These are phyloP conservation scores for Chalaropsis thielavioides DNA, from an alignment of 2,329 filamentous ascomycete species.

Conservation along the genomic window DNA sequence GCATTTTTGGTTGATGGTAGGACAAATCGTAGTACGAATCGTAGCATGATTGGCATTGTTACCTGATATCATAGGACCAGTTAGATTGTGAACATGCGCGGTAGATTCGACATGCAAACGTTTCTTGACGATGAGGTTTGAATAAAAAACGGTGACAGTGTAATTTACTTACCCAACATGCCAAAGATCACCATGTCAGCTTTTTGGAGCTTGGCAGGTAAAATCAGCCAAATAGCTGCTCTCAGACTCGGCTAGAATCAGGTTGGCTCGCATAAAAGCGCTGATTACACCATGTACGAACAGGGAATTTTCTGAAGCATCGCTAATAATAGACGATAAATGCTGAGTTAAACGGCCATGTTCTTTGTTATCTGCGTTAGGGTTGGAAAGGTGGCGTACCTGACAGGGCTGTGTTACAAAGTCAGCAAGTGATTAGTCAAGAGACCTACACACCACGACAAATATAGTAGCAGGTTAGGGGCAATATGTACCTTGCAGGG, in stretches of 20 bases:
- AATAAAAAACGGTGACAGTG: background rate
- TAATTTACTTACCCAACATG: conserved; percentile 2
- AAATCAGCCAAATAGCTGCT: background rate
- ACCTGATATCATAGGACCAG: background rate
- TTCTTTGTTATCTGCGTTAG: background rate
- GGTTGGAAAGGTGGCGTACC: rapidly evolving
- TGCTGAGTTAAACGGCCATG: background rate
- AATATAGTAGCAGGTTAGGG: background rate
- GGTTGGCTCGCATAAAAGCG: background rate
- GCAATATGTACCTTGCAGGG: background rate
- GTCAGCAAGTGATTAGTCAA: background rate
- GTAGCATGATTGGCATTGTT: too few relatives aligned
- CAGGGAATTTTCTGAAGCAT: background rate
- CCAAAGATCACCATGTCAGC: background rate
- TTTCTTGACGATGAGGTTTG: background rate
- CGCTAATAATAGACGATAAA: background rate
- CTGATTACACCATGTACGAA: background rate
- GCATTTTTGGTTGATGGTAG: background rate
- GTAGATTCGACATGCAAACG: background rate
- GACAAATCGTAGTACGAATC: background rate
- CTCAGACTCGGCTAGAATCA: conserved; percentile 11
- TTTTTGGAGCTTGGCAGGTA: background rate
- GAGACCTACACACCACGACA: conserved; percentile 1
- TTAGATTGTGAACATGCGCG: background rate
- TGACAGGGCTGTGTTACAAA: background rate